A percentile compares a stretch with the other conserved stretches of the same genome.
Conservation (phyloP, 106 monocot genomes). For the Dendrobium nobile region DNA sequence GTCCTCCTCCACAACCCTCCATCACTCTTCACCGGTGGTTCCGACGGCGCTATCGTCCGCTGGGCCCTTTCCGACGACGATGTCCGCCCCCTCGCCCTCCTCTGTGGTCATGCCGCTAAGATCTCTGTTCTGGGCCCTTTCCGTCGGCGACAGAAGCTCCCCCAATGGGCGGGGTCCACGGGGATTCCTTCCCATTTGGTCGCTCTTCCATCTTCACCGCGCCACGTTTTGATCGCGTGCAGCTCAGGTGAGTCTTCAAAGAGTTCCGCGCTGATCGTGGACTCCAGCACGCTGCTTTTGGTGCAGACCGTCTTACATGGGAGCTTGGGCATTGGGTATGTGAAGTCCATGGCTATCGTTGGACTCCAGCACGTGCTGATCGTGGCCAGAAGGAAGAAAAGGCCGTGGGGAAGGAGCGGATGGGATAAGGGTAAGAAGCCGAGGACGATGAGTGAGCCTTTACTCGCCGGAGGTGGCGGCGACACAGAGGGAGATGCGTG, state of each 20-base stretch:
- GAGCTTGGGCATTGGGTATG: slow-evolving; percentile 23
- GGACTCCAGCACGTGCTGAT: no score
- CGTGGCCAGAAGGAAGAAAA: no score
- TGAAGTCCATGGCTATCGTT: slow-evolving; percentile 32
- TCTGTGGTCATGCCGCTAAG: slow-evolving; percentile 41
- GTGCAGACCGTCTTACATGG: slow-evolving; percentile 50
- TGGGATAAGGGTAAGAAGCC: no score
- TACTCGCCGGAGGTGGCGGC: no score
- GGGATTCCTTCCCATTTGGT: slow-evolving; percentile 34
- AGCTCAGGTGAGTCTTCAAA: slow-evolving; percentile 14
- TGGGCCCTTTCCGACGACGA: slow-evolving; percentile 31
- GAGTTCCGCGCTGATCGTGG: slow-evolving; percentile 48
- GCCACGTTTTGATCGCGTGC: slow-evolving; percentile 46
- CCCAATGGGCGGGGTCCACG: slow-evolving; percentile 58
- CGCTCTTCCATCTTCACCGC: slow-evolving; percentile 23
- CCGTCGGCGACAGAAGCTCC: slow-evolving; percentile 54
- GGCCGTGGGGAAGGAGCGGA: no score
- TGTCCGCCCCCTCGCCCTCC: slow-evolving; percentile 19
- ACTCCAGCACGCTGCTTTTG: slow-evolving; percentile 43
- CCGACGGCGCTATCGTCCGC: slow-evolving; percentile 76
- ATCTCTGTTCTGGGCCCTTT: slow-evolving; percentile 36
- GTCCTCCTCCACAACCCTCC: slow-evolving; percentile 17
- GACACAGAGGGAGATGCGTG: no score
- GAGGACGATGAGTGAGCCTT: no score
- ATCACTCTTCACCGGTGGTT: slow-evolving; percentile 69